Evolutionary conservation across 495 filamentous ascomycete genomes (phyloP).

Genomic region (Glonium stellatum): DNA sequence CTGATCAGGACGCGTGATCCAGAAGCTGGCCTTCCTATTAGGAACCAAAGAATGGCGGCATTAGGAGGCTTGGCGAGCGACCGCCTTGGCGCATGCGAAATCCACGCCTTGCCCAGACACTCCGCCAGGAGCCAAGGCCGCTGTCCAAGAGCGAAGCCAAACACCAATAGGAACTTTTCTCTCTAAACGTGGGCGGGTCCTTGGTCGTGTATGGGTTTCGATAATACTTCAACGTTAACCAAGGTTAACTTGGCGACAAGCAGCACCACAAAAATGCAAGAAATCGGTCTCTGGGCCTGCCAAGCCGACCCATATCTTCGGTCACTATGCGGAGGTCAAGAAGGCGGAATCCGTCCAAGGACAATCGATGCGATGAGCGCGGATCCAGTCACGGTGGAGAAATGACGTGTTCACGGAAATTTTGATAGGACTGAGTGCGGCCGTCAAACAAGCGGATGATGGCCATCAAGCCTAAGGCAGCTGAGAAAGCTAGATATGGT

Average conservation of each 20-base stretch:
- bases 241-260: background rate
- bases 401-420: background rate
- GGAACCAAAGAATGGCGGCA: background rate
- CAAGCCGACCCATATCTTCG: background rate
- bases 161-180: background rate
- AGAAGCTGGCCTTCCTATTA: background rate
- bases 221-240: background rate
- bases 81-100: too few relatives aligned
- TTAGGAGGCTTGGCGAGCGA: too few relatives aligned
- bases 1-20: background rate
- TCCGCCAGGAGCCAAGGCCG: too few relatives aligned
- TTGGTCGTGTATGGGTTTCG: background rate
- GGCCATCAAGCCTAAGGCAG: too few relatives aligned
- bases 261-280: background rate
- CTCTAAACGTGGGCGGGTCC: background rate
- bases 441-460: background rate
- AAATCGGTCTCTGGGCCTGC: background rate
- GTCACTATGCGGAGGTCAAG: background rate
- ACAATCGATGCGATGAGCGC: background rate
- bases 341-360: background rate
- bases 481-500: too few relatives aligned
- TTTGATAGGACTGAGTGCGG: background rate
- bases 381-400: background rate
- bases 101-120: too few relatives aligned
- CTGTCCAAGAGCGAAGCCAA: background rate